A percentile compares a stretch with the other conserved stretches of the same genome.
Conservation (phyloP, 2,329 filamentous ascomycete genomes). For the Volutella citrinella region DNA sequence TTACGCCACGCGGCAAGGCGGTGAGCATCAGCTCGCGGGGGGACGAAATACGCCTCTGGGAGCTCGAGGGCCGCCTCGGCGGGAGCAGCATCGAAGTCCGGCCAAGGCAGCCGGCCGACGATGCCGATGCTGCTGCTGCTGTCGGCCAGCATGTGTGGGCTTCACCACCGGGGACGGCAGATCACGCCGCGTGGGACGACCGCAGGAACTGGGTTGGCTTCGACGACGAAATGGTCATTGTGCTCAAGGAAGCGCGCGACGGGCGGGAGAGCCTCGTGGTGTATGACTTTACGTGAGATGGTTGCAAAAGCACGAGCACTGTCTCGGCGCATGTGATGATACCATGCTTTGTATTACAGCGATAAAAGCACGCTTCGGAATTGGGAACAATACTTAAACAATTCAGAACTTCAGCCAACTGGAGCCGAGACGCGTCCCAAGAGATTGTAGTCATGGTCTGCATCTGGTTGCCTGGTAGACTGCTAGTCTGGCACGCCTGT, state of each 20-base stretch:
- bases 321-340: no score
- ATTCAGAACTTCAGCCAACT: no score
- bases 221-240: conserved; percentile 87
- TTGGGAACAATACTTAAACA: no score
- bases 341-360: no score
- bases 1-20: conserved; percentile 80
- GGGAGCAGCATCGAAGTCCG: conserved; percentile 55
- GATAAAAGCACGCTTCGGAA: no score
- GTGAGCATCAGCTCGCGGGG: conserved; percentile 84
- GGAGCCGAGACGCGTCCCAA: no score
- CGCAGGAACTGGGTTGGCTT: conserved; percentile 73
- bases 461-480: no score
- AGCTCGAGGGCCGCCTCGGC: conserved; percentile 69
- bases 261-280: conserved; percentile 74
- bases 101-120: conserved; percentile 30
- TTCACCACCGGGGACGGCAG: conserved; percentile 4
- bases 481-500: no score
- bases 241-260: conserved; percentile 67
- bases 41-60: conserved; percentile 81
- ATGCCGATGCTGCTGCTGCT: conserved; percentile 14
- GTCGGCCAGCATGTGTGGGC: neutral
- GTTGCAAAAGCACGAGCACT: no score
- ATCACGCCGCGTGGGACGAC: conserved; percentile 39
- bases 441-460: no score
- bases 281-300: conserved; percentile 76